Percentiles rank a stretch among this genome's conserved stretches.
Conservation (phyloP, 495 filamentous ascomycete genomes). For the Oidiodendron maius region DNA sequence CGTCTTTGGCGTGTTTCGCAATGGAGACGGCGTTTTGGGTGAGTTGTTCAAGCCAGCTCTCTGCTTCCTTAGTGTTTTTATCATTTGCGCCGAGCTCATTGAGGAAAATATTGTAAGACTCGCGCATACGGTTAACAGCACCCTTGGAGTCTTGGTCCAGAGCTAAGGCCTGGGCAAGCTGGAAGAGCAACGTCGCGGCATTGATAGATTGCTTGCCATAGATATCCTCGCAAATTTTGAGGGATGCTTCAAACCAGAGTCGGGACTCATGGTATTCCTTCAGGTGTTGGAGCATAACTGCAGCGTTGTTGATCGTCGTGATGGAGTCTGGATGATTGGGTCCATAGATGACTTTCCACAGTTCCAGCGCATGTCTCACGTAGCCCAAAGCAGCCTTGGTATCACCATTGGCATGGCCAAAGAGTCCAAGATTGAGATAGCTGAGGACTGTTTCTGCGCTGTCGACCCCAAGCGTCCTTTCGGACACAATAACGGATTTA, state of each 20-base stretch:
- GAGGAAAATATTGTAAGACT: slow-evolving; percentile 93
- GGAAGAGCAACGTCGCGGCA: slow-evolving; percentile 94
- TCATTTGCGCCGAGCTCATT: slow-evolving; percentile 76
- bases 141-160: slow-evolving; percentile 87
- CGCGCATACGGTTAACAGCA: slow-evolving; percentile 86
- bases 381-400: slow-evolving; percentile 78
- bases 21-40: slow-evolving; percentile 91
- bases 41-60: slow-evolving; percentile 93
- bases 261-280: slow-evolving; percentile 90
- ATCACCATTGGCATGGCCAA: slow-evolving; percentile 86
- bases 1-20: slow-evolving; percentile 84
- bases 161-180: slow-evolving; percentile 90
- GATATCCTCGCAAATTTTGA: slow-evolving; percentile 77
- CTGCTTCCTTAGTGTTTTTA: slow-evolving; percentile 91
- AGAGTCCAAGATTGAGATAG: slow-evolving; percentile 94
- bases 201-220: slow-evolving; percentile 85
- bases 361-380: slow-evolving; percentile 84
- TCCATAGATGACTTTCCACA: slow-evolving; percentile 97
- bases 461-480: slow-evolving; percentile 91
- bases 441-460: slow-evolving; percentile 86
- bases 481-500: slow-evolving; percentile 93
- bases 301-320: slow-evolving; percentile 97
- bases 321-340: slow-evolving; percentile 92
- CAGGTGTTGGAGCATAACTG: slow-evolving; percentile 94
- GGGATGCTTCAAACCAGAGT: slow-evolving; percentile 92